phyloP scores from a whole-genome alignment of 306 rosid species.

The Malus asiatica region DNA sequence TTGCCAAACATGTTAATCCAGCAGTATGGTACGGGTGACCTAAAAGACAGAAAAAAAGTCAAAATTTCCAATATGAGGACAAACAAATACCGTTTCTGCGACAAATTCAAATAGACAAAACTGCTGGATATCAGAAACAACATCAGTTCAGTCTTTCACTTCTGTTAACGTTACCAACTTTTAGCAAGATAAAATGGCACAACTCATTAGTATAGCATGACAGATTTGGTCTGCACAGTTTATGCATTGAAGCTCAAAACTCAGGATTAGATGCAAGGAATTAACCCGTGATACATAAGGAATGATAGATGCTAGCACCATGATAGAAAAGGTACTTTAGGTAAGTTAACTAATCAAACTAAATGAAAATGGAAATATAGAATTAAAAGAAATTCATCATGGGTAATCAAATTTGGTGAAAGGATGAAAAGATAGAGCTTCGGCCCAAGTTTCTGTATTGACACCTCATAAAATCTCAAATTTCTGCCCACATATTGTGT shows the following conservation, averaged over 20 bases:
- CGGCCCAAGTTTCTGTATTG: neutral
- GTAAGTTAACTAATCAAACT: neutral
- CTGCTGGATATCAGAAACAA: neutral
- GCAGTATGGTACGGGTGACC: slow-evolving; percentile 79
- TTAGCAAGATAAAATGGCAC: neutral
- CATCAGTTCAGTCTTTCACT: neutral
- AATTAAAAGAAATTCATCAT: neutral
- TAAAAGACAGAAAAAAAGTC: slow-evolving; percentile 23
- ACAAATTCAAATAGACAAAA: neutral
- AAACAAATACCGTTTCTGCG: neutral
- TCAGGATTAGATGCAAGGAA: neutral
- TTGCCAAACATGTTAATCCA: slow-evolving; percentile 75
- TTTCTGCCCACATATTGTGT: neutral
- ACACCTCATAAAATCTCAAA: neutral
- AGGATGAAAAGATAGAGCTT: neutral
- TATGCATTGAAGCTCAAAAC: neutral
- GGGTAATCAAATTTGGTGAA: neutral
- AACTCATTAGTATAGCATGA: neutral
- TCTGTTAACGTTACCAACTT: neutral
- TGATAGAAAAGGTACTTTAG: neutral
- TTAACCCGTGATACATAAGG: neutral
- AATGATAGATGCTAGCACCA: neutral
- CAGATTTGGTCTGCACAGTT: neutral
- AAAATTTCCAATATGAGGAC: neutral
- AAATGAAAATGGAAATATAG: neutral